These are phyloP conservation scores for Penicillium subrubescens DNA, from an alignment of 495 filamentous ascomycete genomes.

Conservation along the genomic window DNA sequence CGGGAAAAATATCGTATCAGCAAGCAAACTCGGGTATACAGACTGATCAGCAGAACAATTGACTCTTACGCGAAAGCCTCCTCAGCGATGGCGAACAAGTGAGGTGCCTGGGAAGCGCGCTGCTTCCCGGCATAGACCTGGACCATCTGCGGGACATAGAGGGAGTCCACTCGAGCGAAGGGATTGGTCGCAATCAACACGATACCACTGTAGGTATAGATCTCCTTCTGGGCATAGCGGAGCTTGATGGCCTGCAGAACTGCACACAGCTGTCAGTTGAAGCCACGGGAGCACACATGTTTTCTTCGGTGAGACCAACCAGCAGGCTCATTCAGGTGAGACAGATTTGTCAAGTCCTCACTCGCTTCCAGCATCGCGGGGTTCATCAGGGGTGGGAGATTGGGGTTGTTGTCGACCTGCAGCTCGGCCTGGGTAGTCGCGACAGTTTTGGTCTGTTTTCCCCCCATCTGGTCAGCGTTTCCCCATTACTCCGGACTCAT, in stretches of 20 bases:
- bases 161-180: constrained; percentile 94
- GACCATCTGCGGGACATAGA: constrained; percentile 99
- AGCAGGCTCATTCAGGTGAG: constrained; percentile 97
- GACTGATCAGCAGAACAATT: not conserved
- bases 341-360: constrained; percentile 96
- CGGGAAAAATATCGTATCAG: not conserved
- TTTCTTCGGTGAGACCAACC: constrained; percentile 56
- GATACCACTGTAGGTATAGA: constrained; percentile 99
- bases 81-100: constrained; percentile 98
- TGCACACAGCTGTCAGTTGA: constrained; percentile 49
- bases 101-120: constrained; percentile 91
- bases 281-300: not conserved
- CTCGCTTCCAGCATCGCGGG: constrained; percentile 97
- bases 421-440: constrained; percentile 80
- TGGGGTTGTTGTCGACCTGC: constrained; percentile 68
- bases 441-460: constrained; percentile 68
- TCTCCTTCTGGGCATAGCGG: constrained; percentile 97
- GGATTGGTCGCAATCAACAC: constrained; percentile 98
- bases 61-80: constrained; percentile 90
- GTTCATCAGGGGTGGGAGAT: constrained; percentile 93
- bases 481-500: not conserved
- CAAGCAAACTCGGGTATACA: not conserved
- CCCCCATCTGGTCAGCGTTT: constrained; percentile 24
- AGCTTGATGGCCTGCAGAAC: constrained; percentile 97
- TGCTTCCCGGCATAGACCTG: constrained; percentile 99